Conservation (phyloP, 148 eudicot genomes). For the Chenopodium suecicum region DNA sequence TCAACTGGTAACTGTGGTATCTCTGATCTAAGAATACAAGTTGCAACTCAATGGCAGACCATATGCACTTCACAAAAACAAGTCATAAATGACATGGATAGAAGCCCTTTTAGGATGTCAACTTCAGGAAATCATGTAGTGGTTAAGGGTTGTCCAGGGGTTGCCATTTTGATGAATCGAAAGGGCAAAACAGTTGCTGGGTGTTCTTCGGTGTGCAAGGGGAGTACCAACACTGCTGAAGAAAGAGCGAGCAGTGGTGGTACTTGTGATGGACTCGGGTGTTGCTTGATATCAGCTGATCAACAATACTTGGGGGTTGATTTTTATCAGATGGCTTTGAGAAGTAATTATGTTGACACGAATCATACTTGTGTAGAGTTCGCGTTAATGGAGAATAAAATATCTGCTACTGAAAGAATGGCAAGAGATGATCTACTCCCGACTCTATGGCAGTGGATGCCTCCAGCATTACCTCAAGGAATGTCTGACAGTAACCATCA, state of each 20-base stretch:
- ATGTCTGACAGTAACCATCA: not conserved
- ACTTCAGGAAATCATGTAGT: slow-evolving; percentile 19
- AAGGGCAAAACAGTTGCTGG: slow-evolving; percentile 11
- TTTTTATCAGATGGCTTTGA: slow-evolving; percentile 18
- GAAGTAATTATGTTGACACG: slow-evolving; percentile 15
- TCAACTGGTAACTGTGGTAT: slow-evolving; percentile 7
- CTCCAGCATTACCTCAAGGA: slow-evolving; percentile 16
- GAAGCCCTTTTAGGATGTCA: slow-evolving; percentile 16
- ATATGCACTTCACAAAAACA: slow-evolving; percentile 2
- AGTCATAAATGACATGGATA: slow-evolving; percentile 1
- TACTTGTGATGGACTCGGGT: slow-evolving; percentile 18
- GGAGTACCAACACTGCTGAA: not conserved
- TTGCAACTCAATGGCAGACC: slow-evolving; percentile 23
- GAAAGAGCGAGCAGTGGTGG: not conserved
- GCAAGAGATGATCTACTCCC: slow-evolving; percentile 14
- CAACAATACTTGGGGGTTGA: slow-evolving; percentile 6
- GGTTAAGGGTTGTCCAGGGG: slow-evolving; percentile 21
- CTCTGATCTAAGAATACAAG: slow-evolving; percentile 10
- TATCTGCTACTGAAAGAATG: slow-evolving; percentile 1
- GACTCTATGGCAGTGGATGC: slow-evolving; percentile 18
- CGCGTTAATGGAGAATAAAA: not conserved
- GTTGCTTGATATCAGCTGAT: slow-evolving; percentile 20
- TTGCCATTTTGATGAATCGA: slow-evolving; percentile 17
- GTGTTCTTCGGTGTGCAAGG: slow-evolving; percentile 24
- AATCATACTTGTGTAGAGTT: slow-evolving; percentile 15